Evolutionary conservation across 805 yeast genomes (phyloP), one percentile per base, ranked within the genome.

Genomic region (Saturnispora dispora): DNA sequence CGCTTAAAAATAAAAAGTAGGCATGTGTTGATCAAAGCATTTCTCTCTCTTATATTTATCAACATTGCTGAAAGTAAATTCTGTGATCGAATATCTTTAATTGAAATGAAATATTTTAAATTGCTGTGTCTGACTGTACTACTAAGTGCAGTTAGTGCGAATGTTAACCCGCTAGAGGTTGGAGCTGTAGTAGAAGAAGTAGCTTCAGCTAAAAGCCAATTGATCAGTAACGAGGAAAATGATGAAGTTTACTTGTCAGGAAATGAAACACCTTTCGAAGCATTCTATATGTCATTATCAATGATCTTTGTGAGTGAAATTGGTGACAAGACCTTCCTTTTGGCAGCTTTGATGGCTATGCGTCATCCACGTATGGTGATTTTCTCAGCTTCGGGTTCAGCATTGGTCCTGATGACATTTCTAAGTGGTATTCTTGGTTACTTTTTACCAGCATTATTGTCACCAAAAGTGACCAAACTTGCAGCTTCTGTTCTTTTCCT

Each of bases 301-400:
- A 93, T 93, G 99, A 93, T 93, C 62, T 71, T 87, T 33, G 86
- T 89, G n/a, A 86, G 96, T 28, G 99, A 93, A 68, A 84, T 93
- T 54, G 99, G 99, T 53, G 99, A 93, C 67, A 93, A 93, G 71
- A 93, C 99, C 0, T 93, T 93, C 64, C 76, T 93, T 57, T 88
- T 93, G 60, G 97, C 99, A 36, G 98, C 97, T 2, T 74, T 93
- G 57, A 90, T 93, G 96, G 96, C 98, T 32, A 93, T 93, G 98
- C 86, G 88, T 64, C 83, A 89, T 68, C 79, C 90, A 18, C 77
- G 95, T 61, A 60, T 77, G 62, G 74, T 88, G 45, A 98, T 93
- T n/a, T 91, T 93, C 65, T 74, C 88, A 9, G 82, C 96, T 13
- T 91, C 96, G 3, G 88, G 88, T 57, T 65, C 85, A 13, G 88